Conservation (phyloP, 1,284 basidiomycete species). For the Ustilago trichophora region DNA sequence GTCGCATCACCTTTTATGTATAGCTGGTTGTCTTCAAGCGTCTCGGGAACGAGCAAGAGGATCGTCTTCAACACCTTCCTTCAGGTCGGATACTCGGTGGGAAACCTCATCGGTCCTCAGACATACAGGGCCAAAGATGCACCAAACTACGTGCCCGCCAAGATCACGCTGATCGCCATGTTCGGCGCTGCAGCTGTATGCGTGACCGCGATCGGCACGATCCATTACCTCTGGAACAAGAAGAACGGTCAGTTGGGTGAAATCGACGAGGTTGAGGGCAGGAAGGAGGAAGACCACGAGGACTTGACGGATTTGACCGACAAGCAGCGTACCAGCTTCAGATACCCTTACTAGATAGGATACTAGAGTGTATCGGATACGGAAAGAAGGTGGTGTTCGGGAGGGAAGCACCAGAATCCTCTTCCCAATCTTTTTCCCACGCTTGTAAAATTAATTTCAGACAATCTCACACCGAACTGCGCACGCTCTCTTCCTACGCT, state of each 20-base stretch:
- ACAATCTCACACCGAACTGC: too few species aligned
- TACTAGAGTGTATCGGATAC: neutral
- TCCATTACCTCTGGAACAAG: constrained; percentile 60
- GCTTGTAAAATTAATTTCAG: too few species aligned
- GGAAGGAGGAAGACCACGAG: constrained; percentile 12
- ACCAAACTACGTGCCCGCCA: constrained; percentile 57
- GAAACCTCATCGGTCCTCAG: constrained; percentile 62
- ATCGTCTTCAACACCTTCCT: constrained; percentile 56
- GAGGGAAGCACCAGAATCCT: neutral
- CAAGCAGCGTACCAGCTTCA: constrained; percentile 58
- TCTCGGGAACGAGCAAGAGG: constrained; percentile 61
- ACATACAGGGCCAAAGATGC: constrained; percentile 50
- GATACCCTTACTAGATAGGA: constrained; percentile 60
- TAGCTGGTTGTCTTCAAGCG: constrained; percentile 35
- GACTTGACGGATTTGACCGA: constrained; percentile 65
- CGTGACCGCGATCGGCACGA: constrained; percentile 30
- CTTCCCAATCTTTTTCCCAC: neutral
- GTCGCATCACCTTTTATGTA: constrained; percentile 45
- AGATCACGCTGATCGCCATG: constrained; percentile 59
- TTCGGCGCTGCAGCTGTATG: constrained; percentile 48
- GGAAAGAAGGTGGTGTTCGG: too few species aligned
- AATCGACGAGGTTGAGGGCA: neutral
- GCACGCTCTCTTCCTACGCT: too few species aligned
- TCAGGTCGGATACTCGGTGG: constrained; percentile 57
- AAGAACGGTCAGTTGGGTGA: constrained; percentile 5